A percentile compares a stretch with the other conserved stretches of the same genome.
These are phyloP conservation scores for Daedaleopsis sinensis DNA, from an alignment of 768 basidiomycete species.

Conservation along the genomic window DNA sequence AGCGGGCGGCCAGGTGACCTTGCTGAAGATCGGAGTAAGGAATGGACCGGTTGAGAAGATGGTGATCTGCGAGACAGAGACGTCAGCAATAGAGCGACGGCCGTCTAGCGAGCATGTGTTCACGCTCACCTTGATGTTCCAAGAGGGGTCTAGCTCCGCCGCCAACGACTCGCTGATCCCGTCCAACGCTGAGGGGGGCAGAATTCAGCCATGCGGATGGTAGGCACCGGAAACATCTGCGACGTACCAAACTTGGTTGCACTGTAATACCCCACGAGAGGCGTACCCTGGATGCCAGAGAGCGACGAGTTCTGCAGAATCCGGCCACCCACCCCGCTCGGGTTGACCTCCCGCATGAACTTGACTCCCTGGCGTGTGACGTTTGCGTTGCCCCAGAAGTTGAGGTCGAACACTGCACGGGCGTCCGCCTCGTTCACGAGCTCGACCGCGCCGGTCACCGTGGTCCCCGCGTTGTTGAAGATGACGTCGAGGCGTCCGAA, in stretches of 20 bases:
- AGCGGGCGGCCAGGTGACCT: neutral
- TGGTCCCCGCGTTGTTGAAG: conserved; percentile 38
- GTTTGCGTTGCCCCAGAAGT: conserved; percentile 36
- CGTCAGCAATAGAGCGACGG: neutral
- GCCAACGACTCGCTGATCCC: conserved; percentile 6
- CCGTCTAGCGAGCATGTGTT: neutral
- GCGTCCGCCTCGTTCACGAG: conserved; percentile 30
- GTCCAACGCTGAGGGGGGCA: conserved; percentile 8
- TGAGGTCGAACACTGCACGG: conserved; percentile 33
- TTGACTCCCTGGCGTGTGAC: conserved; percentile 23
- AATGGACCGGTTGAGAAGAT: conserved; percentile 15
- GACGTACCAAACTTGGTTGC: conserved; percentile 14
- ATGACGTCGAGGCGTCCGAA: conserved; percentile 31
- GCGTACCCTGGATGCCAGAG: neutral
- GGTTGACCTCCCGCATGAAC: conserved; percentile 17
- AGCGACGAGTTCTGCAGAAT: too few species aligned
- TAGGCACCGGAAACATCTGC: too few species aligned
- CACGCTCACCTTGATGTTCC: too few species aligned
- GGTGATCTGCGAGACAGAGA: conserved; percentile 2
- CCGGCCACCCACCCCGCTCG: too few species aligned
- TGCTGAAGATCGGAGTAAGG: conserved; percentile 4
- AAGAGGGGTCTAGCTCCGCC: conserved; percentile 17
- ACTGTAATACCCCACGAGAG: conserved; percentile 5
- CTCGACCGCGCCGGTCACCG: conserved; percentile 31
- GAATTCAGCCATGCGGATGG: neutral